phyloP scores from a whole-genome alignment of 371 early-diverging fungal species.

The Mortierella polycephala region DNA sequence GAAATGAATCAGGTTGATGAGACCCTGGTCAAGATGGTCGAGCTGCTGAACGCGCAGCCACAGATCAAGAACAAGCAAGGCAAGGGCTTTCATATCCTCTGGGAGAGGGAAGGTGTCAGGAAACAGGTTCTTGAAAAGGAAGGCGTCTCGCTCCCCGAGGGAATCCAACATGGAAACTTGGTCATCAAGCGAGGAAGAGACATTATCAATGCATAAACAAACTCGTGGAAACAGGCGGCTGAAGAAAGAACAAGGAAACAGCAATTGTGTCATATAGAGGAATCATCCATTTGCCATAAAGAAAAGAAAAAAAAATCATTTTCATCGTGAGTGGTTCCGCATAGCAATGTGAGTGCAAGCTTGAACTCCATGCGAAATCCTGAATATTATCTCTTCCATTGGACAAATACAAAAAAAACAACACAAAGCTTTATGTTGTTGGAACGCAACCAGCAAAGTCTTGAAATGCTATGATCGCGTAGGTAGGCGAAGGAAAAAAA shows the following conservation, averaged over 20 bases:
- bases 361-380: no score
- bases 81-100: conserved; percentile 36
- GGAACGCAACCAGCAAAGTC: no score
- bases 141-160: conserved; percentile 25
- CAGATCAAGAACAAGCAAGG: conserved; percentile 25
- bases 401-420: no score
- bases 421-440: no score
- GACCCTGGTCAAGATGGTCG: conserved; percentile 51
- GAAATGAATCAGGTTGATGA: conserved; percentile 51
- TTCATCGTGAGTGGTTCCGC: no score
- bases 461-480: no score
- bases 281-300: no score
- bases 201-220: conserved; percentile 28
- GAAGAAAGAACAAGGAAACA: not conserved
- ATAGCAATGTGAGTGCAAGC: no score
- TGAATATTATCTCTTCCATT: no score
- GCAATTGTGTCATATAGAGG: not conserved
- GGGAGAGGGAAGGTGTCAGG: conserved; percentile 49
- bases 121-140: conserved; percentile 33
- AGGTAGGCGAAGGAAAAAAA: no score
- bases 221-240: not conserved
- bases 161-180: conserved; percentile 41
- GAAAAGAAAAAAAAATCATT: no score
- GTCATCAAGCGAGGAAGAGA: conserved; percentile 41
- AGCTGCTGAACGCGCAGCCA: conserved; percentile 34